Evolutionary conservation across 176 grass and related monocot genomes (phyloP).

Genomic region (Cenchrus fungigraminus): DNA sequence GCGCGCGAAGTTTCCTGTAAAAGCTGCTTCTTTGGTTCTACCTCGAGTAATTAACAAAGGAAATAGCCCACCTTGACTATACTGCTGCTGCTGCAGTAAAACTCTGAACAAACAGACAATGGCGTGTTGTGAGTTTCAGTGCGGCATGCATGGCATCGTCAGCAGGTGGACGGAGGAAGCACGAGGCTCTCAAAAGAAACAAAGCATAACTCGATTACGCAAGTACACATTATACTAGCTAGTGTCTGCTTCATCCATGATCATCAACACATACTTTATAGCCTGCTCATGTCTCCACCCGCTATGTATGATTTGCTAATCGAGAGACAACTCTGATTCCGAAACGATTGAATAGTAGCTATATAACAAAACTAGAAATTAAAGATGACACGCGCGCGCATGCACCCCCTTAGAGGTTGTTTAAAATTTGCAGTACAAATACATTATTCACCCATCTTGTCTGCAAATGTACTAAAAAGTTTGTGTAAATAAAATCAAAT

Average conservation of each 20-base stretch:
- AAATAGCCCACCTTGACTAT: background rate
- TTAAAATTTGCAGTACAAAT: no score
- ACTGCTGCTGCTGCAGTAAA: background rate
- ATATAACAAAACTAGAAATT: no score
- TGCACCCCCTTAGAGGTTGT: no score
- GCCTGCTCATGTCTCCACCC: no score
- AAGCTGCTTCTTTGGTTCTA: background rate
- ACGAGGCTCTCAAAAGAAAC: constrained; percentile 48
- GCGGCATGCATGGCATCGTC: background rate
- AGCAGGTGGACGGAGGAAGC: background rate
- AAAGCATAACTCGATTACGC: constrained; percentile 45
- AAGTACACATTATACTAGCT: constrained; percentile 8
- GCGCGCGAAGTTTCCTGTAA: constrained; percentile 28
- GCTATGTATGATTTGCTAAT: no score
- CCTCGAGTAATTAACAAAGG: background rate
- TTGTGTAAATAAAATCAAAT: no score
- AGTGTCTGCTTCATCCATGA: background rate
- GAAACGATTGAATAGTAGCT: no score
- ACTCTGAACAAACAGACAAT: background rate
- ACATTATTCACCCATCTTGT: no score
- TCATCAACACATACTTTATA: no score
- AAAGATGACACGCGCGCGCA: no score
- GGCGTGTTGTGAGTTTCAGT: constrained; percentile 38
- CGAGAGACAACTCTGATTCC: no score
- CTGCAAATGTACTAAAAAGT: no score